Evolutionary conservation across 768 basidiomycete species (phyloP), one percentile per base, ranked within the genome.

Genomic region (Coprinellus aureogranulatus): DNA sequence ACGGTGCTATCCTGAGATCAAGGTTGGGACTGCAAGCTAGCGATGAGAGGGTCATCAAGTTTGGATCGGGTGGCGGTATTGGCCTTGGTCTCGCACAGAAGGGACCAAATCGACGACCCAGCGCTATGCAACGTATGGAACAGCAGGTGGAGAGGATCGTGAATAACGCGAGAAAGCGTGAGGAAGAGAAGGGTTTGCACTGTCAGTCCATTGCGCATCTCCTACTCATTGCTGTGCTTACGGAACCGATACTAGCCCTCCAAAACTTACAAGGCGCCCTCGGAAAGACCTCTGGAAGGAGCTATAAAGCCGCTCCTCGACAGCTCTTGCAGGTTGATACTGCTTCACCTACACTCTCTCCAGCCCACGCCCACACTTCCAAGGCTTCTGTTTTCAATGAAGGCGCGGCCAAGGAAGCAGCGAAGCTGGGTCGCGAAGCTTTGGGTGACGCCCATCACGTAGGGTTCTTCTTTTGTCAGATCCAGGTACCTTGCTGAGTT

Each of bases 131-230:
- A 68, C 81, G 89, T 61, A 94, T 94, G 92, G 90, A 93, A 65
- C 83, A 88, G 54, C 97, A 99, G 69, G 95, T 99, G 16, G 96
- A 98, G 75, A 79, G 95, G 61, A 91, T 99, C 60, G 96, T 99
- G 22, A 94, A 86, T 64, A 94, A 91, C 68, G 91, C 94, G 0
- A 84, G 92, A 62, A 79, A 88, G 68, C 77, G 93, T 61, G 92
- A 94, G 68, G 91, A 88, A 71, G 91, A 93, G 66, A 92, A 94
- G 67, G 87, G 86, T 18, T 58, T 86, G 54, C 83, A 86, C 62
- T 81, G 79, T 81, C 64, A 56, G 72, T 63, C 41, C 9, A 31
- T 57, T 27, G 11, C 20, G 30, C 16, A 9, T 11, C 16, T 55
- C 14, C 46, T 16, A 47, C 28, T 11, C 47, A n/a, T 18, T 16